Evolutionary conservation across 2,329 filamentous ascomycete genomes (phyloP).

Genomic region (Arthrinium phaeospermum): DNA sequence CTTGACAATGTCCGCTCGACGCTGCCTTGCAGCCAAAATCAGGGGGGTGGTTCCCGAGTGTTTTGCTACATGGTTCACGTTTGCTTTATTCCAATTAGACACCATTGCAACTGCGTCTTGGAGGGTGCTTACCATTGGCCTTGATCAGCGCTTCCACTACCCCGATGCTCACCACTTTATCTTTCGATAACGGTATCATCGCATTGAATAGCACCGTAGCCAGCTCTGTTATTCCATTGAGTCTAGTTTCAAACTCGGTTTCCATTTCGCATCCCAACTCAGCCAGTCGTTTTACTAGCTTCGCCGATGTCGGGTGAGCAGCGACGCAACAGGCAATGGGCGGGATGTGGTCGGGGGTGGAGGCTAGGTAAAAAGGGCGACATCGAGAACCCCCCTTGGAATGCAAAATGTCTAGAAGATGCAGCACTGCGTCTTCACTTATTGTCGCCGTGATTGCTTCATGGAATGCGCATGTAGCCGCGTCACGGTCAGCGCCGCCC

Average conservation of each 20-base stretch:
- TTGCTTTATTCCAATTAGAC: no score
- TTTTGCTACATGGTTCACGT: constrained; percentile 29
- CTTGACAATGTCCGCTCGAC: constrained; percentile 28
- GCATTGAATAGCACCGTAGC: no score
- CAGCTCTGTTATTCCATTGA: no score
- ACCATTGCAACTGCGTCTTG: constrained; percentile 26
- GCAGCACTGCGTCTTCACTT: no score
- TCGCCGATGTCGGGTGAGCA: constrained; percentile 16
- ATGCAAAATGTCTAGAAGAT: no score
- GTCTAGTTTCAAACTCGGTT: neutral
- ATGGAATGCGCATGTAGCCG: no score
- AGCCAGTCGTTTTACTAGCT: constrained; percentile 14
- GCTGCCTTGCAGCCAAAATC: constrained; percentile 30
- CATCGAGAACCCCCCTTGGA: no score
- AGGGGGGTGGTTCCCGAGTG: constrained; percentile 31
- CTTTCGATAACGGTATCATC: neutral
- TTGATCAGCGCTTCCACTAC: constrained; percentile 29
- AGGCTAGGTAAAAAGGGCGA: no score
- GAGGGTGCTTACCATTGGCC: constrained; percentile 29
- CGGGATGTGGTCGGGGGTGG: neutral
- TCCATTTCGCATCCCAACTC: constrained; percentile 19
- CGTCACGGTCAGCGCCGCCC: no score
- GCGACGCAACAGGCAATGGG: constrained; percentile 4
- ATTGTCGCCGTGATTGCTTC: no score
- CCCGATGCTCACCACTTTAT: constrained; percentile 13